These are phyloP conservation scores for Penicillium flavigenum DNA, from an alignment of 495 filamentous ascomycete species.

Conservation along the genomic window DNA sequence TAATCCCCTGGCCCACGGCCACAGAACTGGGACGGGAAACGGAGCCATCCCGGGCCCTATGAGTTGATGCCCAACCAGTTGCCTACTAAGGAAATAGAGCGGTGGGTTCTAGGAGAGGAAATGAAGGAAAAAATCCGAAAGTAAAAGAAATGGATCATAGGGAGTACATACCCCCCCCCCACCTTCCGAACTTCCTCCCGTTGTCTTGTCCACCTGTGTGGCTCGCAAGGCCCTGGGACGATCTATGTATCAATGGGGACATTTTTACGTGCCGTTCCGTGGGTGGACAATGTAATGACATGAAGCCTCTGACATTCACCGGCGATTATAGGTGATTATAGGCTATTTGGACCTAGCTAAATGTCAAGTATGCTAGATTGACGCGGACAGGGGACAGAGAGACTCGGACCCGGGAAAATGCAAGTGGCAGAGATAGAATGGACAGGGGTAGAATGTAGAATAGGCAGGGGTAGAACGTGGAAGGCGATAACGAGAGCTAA, in stretches of 20 bases:
- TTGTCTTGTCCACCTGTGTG: slow-evolving; percentile 15
- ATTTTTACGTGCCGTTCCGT: slow-evolving; percentile 23
- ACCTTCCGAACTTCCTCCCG: slow-evolving; percentile 5
- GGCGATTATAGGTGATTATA: not conserved
- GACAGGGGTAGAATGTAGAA: no score
- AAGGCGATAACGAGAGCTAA: not conserved
- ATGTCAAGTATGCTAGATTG: not conserved
- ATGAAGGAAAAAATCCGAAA: not conserved
- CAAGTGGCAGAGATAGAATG: not conserved
- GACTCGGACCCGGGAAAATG: not conserved
- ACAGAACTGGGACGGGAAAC: slow-evolving; percentile 12
- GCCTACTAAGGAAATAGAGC: not conserved
- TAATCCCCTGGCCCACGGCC: slow-evolving; percentile 10
- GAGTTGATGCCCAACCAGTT: slow-evolving; percentile 8
- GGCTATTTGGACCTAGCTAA: not conserved
- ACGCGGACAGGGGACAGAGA: not conserved
- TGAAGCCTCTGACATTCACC: not conserved
- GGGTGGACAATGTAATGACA: slow-evolving; percentile 13
- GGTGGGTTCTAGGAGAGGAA: no score
- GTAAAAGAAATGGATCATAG: not conserved
- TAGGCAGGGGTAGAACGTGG: not conserved
- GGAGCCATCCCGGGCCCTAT: not conserved
- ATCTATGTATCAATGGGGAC: slow-evolving; percentile 28
- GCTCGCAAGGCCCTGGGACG: slow-evolving; percentile 17
- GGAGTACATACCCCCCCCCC: not conserved